Base-by-base conservation (phyloP, 176 grass and related monocot species). In the Oryza meridionalis region DNA sequence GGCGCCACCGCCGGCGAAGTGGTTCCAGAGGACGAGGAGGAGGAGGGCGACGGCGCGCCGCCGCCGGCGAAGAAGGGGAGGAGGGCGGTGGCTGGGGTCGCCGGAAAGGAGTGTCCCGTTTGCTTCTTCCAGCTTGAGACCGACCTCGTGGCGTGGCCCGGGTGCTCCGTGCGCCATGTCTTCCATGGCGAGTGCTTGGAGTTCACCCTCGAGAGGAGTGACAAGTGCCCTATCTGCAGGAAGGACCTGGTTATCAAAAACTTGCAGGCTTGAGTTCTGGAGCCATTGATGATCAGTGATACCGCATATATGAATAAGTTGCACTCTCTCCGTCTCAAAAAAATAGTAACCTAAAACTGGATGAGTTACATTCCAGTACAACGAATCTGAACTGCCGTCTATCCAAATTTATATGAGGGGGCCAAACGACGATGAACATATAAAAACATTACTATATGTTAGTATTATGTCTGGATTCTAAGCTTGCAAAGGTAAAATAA, bases 111-210 rank as follows among this genome's bases (percentile, higher is more conserved):
- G n/a, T 88, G 82, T 49, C 29, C 47, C 10, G 0, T 84, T 5
- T 88, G 87, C 82, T 74, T 84, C 1, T 33, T 75, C 0, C 3
- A 21, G 21, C 19, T 80, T 4, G 82, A 80, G 35, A 17, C 59
- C 37, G 72, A 7, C 9, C 1, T 81, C 50, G 82, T 31, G 1
- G 77, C 77, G 65, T 81, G 87, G 87, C 77, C 82, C 0, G 77
- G 77, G 65, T 81, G 87, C 40, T 43, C 25, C 51, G 17, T 68
- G 5, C 53, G 55, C 16, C 87, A 77, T 33, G 77, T 81, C 31
- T 85, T 89, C 87, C 82, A 89, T 22, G 82, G 82, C 12, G 22
- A 0, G 2, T 89, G 87, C 42, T 2, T 77, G 77, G 82, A 81
- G 72, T 2, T 7, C 6, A 58, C 16, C 3, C 37, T 83, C 22